Evolutionary conservation across 768 basidiomycete genomes (phyloP).

Genomic region (Mycena indigotica): DNA sequence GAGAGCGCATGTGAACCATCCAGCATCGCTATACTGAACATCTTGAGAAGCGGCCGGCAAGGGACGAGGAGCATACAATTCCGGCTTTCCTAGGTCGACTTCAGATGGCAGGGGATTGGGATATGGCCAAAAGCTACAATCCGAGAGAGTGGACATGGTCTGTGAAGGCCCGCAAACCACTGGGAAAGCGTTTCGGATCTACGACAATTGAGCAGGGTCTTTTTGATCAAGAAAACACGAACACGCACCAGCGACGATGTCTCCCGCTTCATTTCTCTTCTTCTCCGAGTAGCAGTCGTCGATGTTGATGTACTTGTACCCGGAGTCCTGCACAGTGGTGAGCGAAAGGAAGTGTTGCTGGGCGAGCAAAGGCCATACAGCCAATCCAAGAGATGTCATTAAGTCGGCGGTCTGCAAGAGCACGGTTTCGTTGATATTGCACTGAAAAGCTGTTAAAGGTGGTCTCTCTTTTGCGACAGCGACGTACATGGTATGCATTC

Average conservation of each 20-base stretch:
- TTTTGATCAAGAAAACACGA: background rate
- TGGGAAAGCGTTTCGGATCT: slow-evolving; percentile 56
- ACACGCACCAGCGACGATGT: slow-evolving; percentile 57
- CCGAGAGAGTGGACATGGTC: slow-evolving; percentile 57
- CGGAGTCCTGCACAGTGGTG: slow-evolving; percentile 46
- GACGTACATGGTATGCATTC: slow-evolving; percentile 65
- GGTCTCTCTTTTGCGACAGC: background rate
- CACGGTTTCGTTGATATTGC: slow-evolving; percentile 57
- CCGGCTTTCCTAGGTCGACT: slow-evolving; percentile 51
- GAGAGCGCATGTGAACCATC: slow-evolving; percentile 66
- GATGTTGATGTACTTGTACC: slow-evolving; percentile 61
- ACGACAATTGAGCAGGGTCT: background rate
- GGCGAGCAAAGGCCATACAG: slow-evolving; percentile 32
- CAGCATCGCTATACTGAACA: slow-evolving; percentile 62
- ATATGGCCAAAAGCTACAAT: slow-evolving; percentile 56
- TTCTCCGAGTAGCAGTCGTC: slow-evolving; percentile 71
- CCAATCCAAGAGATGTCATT: slow-evolving; percentile 54
- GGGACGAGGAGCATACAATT: slow-evolving; percentile 45
- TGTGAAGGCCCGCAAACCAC: slow-evolving; percentile 60
- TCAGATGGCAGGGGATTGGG: slow-evolving; percentile 1
- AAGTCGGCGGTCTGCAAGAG: slow-evolving; percentile 51
- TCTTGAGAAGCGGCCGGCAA: background rate
- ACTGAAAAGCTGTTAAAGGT: slow-evolving; percentile 40
- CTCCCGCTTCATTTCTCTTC: slow-evolving; percentile 48
- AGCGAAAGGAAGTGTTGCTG: background rate